phyloP scores from a whole-genome alignment of 441 rosid species.

The Adansonia madagascariensis region DNA sequence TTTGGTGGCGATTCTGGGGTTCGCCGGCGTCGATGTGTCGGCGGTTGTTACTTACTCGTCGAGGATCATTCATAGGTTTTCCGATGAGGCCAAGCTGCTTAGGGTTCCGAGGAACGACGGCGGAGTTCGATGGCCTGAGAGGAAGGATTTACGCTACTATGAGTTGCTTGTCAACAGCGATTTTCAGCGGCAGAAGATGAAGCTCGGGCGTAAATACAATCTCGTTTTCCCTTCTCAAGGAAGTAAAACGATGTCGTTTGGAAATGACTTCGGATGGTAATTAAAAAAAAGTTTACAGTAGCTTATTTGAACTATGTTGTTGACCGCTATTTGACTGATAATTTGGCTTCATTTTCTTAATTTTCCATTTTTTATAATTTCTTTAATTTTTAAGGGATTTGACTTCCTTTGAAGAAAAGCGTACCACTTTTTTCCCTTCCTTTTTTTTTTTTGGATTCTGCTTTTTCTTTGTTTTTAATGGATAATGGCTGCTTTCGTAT shows the following conservation, averaged over 20 bases:
- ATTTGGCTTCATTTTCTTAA: constrained; percentile 10
- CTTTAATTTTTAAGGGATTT: neutral
- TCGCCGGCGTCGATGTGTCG: constrained; percentile 24
- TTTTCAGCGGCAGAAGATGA: constrained; percentile 69
- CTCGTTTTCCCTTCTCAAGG: constrained; percentile 77
- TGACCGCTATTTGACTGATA: constrained; percentile 16
- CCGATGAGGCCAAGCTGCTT: constrained; percentile 57
- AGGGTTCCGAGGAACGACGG: constrained; percentile 33
- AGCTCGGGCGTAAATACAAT: constrained; percentile 57
- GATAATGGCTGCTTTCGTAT: neutral
- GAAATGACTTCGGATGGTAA: constrained; percentile 78
- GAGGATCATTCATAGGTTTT: constrained; percentile 74
- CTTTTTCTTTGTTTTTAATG: neutral
- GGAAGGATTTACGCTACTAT: constrained; percentile 61
- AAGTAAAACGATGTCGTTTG: constrained; percentile 59
- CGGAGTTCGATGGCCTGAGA: constrained; percentile 50
- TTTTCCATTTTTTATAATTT: neutral
- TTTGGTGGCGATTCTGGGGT: constrained; percentile 28
- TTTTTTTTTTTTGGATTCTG: neutral
- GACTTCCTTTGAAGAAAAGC: constrained; percentile 20
- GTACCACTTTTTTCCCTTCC: neutral
- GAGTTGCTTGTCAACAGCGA: constrained; percentile 52
- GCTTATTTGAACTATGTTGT: constrained; percentile 13
- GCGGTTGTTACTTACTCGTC: constrained; percentile 49
- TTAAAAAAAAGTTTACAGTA: neutral